Evolutionary conservation across 176 grass and related monocot species (phyloP), one percentile per base, ranked within the genome.

Genomic region (Juncus inflexus): DNA sequence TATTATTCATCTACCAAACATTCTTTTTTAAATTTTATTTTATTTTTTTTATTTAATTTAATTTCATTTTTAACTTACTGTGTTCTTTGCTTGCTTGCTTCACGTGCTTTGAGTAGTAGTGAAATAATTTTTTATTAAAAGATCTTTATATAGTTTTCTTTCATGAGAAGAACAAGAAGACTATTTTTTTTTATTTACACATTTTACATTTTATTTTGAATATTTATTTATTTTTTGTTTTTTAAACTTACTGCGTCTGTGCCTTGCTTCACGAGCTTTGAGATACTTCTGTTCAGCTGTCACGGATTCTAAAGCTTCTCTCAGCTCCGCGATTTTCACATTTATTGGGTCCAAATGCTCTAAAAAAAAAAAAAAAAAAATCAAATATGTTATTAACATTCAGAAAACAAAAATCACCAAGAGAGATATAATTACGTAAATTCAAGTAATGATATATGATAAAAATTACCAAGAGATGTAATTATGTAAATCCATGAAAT

Each of bases 341-440:
- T 97, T 97, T 52, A 97, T 91, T 43, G 92, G 87, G 52, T 91
- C 74, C 82, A 97, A 80, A 66, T 97, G 92, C 64, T 97, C 92
- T 97, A 76, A 66, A 28, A 85, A n/a, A 12, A 49, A 81, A 45
- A 41, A 65, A 82, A 35, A 41, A 65, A 74, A 28, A 28, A 28
- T 28, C 19, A 60, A 3, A 72, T 41, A 9, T 52, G 5, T 70
- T 12, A 60, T 49, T 53, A 40, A 41, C 40, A 19, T 4, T 7
- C 9, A 1, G 35, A 37, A 4, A 51, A 54, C 64, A 13, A 50
- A 66, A 28, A 35, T 72, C 35, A 64, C 12, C 6, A 40, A 9
- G 51, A 64, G 3, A 12, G 36, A 76, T 68, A 39, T 11, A 56
- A 56, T 10, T 10, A 56, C 12, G 11, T 16, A 66, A 61, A 12